Evolutionary conservation across 2,329 filamentous ascomycete species (phyloP), one percentile per base, ranked within the genome.

Genomic region (Tolypocladium pustulatum): DNA sequence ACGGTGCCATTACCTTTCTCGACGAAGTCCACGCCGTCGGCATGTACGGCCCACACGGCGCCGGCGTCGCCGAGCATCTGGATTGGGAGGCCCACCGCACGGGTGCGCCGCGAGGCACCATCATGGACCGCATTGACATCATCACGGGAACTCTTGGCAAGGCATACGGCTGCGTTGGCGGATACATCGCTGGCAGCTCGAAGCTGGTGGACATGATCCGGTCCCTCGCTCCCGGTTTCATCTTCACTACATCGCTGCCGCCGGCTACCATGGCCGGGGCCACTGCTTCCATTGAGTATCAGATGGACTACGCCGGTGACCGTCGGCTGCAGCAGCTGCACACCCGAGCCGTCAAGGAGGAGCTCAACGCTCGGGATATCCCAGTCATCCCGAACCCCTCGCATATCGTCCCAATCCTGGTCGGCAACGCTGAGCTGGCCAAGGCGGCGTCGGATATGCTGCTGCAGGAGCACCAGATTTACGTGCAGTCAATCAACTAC

Each of bases 401-500:
- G 55, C 94, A 99, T 77, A 99, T 99, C 69, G 82, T 99, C 57
- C 94, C 94, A 4, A 83, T 97, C 58, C 82, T 99, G 15, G 93
- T 99, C 55, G 94, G 94, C 60, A 94, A 96, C 68, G 94, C 94
- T 54, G 92, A 94, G 74, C 78, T 95, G 46, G 94, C 94, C 60
- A 97, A 94, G 80, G 81, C 87, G 66, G 94, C 94, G 9, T 96
- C 90, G 30, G 94, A 99, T 71, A 85, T 96, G 78, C 85, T 99
- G 27, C 83, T 99, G 17, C 86, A 89, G 65, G 88, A 96, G 65
- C 89, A 96, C 78, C 84, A 86, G 61, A 97, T 99, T 71, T 99
- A 99, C 71, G 94, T 99, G 32, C 94, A 99, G 76, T 91, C 91
- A 58, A 97, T 99, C 82, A 99, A 99, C 78, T 97, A 97, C 76